Base-by-base conservation (phyloP, 257 asterid species). In the Jasminum sambac region DNA sequence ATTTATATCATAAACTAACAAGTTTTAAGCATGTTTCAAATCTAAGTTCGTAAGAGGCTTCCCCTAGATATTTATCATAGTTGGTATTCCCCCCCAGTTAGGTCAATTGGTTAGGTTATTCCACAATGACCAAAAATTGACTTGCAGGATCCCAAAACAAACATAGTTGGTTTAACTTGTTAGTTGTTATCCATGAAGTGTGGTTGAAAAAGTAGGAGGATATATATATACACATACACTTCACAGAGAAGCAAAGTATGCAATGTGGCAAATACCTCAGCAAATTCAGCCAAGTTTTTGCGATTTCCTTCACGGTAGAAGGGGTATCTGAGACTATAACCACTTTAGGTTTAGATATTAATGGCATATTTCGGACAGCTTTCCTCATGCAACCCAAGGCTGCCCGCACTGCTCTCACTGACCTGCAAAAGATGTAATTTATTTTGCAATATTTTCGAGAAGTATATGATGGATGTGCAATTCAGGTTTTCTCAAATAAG, bases 261-360 rank as follows among this genome's bases (percentile, higher is more conserved):
- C 59, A 44, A 67, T 44, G 52, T 24, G 11, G 55, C 13, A 58
- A 66, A 5, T 84, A 89, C 98, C 81, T 95, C 96, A 36, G 97
- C 88, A 74, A 86, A 78, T 74, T 88, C 85, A 73, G 80, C 79
- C 69, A 95, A 66, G 74, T 79, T 72, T 50, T 81, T 69, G 84
- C 71, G 74, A 91, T 83, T 50, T 88, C 89, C 76, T 81, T 78
- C 75, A 95, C 77, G 73, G 86, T 62, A 62, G 88, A 77, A 74
- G 99, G 98, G 63, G 87, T 88, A 79, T 95, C 99, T 2, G 99
- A 89, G 81, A 95, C 87, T 74, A 95, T 37, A 66, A 84, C 93
- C 24, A 95, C 82, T 79, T 78, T 91, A 57, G 97, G 99, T 76
- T 79, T 88, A 64, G 84, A 64, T 52, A 46, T 72, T 63, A 70